phyloP scores from a whole-genome alignment of 1,284 basidiomycete genomes.

The Ganoderma sinense region DNA sequence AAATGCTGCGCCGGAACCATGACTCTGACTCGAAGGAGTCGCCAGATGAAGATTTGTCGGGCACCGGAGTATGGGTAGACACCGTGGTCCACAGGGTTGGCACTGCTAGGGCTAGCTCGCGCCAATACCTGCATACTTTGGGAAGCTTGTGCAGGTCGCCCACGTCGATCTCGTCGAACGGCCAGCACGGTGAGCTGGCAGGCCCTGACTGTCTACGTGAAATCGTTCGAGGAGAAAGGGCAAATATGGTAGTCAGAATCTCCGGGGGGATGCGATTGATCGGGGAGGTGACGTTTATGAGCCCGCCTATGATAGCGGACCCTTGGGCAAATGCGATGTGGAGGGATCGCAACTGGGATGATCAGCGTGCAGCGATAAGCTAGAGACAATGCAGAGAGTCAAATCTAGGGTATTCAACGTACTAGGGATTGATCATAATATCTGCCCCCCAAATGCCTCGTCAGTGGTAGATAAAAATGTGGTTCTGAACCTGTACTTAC shows the following conservation, averaged over 20 bases:
- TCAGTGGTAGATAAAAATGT: too few species aligned
- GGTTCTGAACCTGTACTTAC: too few species aligned
- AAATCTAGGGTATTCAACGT: too few species aligned
- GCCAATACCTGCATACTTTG: conserved; percentile 1
- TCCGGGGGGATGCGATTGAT: neutral
- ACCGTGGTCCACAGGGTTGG: neutral
- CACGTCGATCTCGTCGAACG: neutral
- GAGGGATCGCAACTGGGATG: neutral
- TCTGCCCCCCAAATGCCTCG: too few species aligned
- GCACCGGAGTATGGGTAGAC: neutral
- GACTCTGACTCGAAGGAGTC: too few species aligned
- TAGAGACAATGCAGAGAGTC: too few species aligned
- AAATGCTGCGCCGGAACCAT: neutral
- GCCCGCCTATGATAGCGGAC: neutral
- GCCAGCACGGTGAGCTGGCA: neutral
- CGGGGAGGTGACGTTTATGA: neutral
- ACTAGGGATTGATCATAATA: too few species aligned
- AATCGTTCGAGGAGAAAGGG: neutral
- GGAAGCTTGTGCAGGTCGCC: neutral
- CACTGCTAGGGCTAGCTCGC: neutral
- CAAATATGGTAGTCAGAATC: neutral
- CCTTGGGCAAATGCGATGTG: neutral
- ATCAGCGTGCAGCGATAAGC: neutral
- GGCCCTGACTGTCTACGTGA: neutral
- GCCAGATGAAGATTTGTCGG: neutral